Evolutionary conservation across 306 rosid genomes (phyloP), one percentile per base, ranked within the genome.

Genomic region (Quercus cerris): DNA sequence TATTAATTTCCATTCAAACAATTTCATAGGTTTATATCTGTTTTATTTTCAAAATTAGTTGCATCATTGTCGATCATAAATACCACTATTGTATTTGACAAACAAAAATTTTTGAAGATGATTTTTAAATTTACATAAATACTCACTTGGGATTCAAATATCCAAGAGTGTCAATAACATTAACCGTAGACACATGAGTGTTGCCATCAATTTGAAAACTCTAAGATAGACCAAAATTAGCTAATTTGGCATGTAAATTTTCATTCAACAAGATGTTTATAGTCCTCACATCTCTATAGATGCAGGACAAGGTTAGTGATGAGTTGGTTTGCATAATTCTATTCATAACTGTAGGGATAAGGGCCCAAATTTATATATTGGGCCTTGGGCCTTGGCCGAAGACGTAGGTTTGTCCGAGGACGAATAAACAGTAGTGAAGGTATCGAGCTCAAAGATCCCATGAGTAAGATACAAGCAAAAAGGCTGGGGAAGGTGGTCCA

Each of bases 141-240:
- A 81, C 93, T 84, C 86, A 83, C 80, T 83, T 74, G 0, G 77
- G 86, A 22, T 83, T 82, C 23, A 78, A 80, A 64, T 83, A 78
- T 35, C 86, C 82, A 12, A 62, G 74, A 4, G 90, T 89, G 30
- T 90, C 84, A 55, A 77, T 87, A 75, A 91, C 82, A 52, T 44
- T 44, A 44, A 17, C 55, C 0, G 84, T 85, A 8, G 78, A 73
- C 61, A 88, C 11, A 62, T 85, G 86, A 2, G 83, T 73, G 22
- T 1, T 25, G 11, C 75, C 79, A n/a, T 81, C 81, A 5, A 78
- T 19, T 1, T 82, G 51, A 30, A 88, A 74, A 56, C 20, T 22
- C 72, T 78, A 82, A 30, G 90, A 86, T 3, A 88, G 70, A 18
- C 80, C 86, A 75, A 86, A 90, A 77, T 84, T 88, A 71, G 91